Base-by-base conservation (phyloP, 2,329 filamentous ascomycete species). In the Fusarium sterilihyphosum region DNA sequence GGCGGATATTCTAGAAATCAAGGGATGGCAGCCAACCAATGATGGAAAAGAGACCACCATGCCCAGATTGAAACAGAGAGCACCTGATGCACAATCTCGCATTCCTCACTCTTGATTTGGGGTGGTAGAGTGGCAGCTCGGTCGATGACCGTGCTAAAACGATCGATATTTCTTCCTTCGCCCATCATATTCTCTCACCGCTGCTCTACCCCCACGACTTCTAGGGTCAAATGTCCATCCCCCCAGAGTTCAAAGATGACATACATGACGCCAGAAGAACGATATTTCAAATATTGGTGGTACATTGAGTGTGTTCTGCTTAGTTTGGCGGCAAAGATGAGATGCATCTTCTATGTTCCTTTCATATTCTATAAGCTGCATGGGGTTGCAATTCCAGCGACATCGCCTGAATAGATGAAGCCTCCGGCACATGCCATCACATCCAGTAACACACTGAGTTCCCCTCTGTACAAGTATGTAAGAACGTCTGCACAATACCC, bases 1-100 rank as follows among this genome's bases (percentile, higher is more conserved):
- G 78, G 80, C 80, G 80, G 80, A 77, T 81, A 74, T 81, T 74
- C 78, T 78, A 80, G 78, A 81, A 81, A 80, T 80, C 73, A 56
- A 71, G 61, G 59, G 50, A 57, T 66, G 35, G 58, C 47, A 61
- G 49, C 78, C 73, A 62, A 49, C 78, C 78, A 80, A 80, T 79
- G 67, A 72, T 24, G 53, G 59, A 35, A 49, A 53, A 65, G 60
- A 72, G 71, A 64, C 58, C 49, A 66, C 61, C 57, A 71, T 61
- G 62, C 40, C 60, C 66, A 73, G 63, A 66, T 65, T 71, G 73
- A 73, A 67, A 65, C 67, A 65, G 64, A 65, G 63, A 70, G 65
- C 77, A 78, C 77, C 78, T 78, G 77, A 78, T 70, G 65, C 54
- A 63, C 54, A 65, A 71, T 46, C 57, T 70, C 61, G 63, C 76